These are phyloP conservation scores for Cavenderia fasciculata DNA, from an alignment of 78 protist species.

Conservation along the genomic window DNA sequence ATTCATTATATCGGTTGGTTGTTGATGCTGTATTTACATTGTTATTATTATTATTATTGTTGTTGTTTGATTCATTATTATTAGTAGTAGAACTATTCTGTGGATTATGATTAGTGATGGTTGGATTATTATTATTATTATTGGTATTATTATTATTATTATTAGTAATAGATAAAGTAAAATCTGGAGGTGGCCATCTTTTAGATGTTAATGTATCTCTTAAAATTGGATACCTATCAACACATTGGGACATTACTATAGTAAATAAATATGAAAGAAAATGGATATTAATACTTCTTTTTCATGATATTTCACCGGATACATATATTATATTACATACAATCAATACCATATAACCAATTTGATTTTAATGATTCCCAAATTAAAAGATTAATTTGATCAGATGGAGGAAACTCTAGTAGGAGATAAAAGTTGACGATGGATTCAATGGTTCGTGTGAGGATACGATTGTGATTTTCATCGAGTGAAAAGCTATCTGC, in stretches of 20 bases:
- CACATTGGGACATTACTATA: slow-evolving; percentile 11
- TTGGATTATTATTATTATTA: too few relatives aligned
- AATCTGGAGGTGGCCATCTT: slow-evolving; percentile 20
- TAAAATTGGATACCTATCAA: slow-evolving; percentile 5
- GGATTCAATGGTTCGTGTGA: background rate
- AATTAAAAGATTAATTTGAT: background rate
- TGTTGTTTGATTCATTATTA: too few relatives aligned
- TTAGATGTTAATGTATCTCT: background rate
- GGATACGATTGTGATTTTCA: background rate
- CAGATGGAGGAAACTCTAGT: background rate
- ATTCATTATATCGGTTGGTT: too few relatives aligned
- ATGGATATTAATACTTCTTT: background rate
- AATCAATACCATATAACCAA: background rate
- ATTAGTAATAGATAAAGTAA: too few relatives aligned
- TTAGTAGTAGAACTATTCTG: too few relatives aligned
- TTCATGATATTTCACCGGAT: background rate
- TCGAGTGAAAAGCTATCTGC: background rate
- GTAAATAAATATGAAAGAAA: background rate
- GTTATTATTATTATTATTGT: too few relatives aligned
- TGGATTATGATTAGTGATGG: too few relatives aligned
- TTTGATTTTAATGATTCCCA: background rate
- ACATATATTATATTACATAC: background rate
- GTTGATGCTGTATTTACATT: too few relatives aligned
- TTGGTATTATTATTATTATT: too few relatives aligned
- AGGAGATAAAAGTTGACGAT: background rate